Conservation (phyloP, 2,329 filamentous ascomycete genomes). For the Phialophora chinensis region DNA sequence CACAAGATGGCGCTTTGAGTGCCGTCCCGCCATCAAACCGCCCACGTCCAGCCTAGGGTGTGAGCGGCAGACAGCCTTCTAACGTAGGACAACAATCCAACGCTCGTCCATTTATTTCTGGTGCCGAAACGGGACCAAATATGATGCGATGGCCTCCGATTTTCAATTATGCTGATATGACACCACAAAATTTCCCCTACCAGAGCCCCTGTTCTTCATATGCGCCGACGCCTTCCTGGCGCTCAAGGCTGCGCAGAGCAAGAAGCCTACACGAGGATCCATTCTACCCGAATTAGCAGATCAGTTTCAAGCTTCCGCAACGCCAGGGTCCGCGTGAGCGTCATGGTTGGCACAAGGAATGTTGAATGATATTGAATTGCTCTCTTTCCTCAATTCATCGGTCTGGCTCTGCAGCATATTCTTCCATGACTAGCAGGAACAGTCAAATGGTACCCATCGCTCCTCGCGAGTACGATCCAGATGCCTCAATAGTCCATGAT, state of each 20-base stretch:
- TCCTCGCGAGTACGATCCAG: too few relatives aligned
- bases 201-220: background rate
- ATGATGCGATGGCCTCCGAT: background rate
- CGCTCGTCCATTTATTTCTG: background rate
- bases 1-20: background rate
- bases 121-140: background rate
- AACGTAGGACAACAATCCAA: background rate
- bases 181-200: background rate
- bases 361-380: background rate
- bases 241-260: background rate
- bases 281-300: background rate
- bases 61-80: background rate
- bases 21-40: too few relatives aligned
- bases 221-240: background rate
- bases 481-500: conserved; percentile 44
- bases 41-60: background rate
- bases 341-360: background rate
- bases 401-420: background rate
- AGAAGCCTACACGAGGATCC: background rate
- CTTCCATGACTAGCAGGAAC: background rate
- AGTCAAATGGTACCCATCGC: background rate
- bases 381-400: background rate
- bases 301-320: background rate
- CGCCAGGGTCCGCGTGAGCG: background rate
- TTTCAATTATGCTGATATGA: background rate